phyloP scores from a whole-genome alignment of 352 stramenopile species.

The Phytophthora sp. region DNA sequence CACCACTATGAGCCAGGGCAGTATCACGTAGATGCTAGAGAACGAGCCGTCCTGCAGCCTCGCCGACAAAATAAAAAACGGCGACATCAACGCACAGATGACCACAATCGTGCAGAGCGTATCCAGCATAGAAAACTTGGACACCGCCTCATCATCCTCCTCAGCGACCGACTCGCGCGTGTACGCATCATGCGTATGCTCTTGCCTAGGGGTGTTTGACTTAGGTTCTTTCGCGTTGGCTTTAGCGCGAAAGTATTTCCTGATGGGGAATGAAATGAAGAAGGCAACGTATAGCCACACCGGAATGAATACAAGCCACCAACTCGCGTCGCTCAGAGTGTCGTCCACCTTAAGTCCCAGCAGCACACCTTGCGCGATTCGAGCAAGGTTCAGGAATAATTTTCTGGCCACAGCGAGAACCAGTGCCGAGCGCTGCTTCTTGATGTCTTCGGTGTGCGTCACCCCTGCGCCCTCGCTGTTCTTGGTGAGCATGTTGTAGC shows the following conservation, averaged over 20 bases:
- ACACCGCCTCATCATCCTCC: conserved; percentile 55
- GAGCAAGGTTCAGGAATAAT: conserved; percentile 53
- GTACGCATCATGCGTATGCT: conserved; percentile 71
- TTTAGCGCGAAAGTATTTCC: conserved; percentile 58
- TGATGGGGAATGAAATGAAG: conserved; percentile 59
- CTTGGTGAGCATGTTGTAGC: conserved; percentile 76
- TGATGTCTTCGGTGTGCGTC: conserved; percentile 72
- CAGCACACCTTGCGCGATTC: conserved; percentile 68
- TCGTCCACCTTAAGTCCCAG: conserved; percentile 76
- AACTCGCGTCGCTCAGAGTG: conserved; percentile 55
- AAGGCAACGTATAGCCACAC: conserved; percentile 80
- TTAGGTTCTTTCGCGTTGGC: conserved; percentile 47
- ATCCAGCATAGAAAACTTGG: conserved; percentile 66
- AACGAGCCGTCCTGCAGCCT: conserved; percentile 74
- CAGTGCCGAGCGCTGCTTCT: conserved; percentile 55
- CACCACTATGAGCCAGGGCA: conserved; percentile 87
- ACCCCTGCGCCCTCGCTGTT: conserved; percentile 77
- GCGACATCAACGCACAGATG: conserved; percentile 65
- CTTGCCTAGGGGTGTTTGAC: conserved; percentile 34
- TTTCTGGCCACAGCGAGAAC: conserved; percentile 45
- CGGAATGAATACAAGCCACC: conserved; percentile 84
- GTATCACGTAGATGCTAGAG: conserved; percentile 80
- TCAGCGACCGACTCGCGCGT: conserved; percentile 74
- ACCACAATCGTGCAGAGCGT: conserved; percentile 60
- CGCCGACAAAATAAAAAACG: conserved; percentile 82